phyloP scores from a whole-genome alignment of 306 rosid genomes.

The Casuarina cunninghamiana region DNA sequence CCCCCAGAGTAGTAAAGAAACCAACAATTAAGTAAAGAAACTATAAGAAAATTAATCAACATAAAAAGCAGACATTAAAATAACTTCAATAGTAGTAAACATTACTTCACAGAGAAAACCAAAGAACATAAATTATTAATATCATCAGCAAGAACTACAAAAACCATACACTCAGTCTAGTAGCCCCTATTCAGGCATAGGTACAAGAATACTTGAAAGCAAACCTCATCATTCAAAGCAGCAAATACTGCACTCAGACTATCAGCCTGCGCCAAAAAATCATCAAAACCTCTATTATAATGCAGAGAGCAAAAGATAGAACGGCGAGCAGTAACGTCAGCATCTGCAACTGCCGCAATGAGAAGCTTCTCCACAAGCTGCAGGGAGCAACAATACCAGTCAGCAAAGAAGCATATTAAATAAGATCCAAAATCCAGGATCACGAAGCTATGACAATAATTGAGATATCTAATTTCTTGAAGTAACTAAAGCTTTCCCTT shows the following conservation, averaged over 20 bases:
- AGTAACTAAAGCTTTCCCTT: background rate
- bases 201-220: background rate
- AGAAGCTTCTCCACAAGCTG: conserved; percentile 98
- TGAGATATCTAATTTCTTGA: conserved; percentile 10
- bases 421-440: conserved; percentile 8
- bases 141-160: background rate
- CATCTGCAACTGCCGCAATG: conserved; percentile 96
- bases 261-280: conserved; percentile 94
- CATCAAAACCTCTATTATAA: conserved; percentile 92
- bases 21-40: background rate
- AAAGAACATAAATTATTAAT: background rate
- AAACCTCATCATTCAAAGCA: conserved; percentile 94
- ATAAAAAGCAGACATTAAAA: background rate
- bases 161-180: conserved; percentile 8
- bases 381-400: conserved; percentile 34
- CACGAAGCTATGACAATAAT: background rate
- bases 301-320: conserved; percentile 86
- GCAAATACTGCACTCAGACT: conserved; percentile 92
- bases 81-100: background rate
- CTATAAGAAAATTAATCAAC: background rate
- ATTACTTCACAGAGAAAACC: background rate
- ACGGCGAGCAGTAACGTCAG: conserved; percentile 89
- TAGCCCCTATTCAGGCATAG: conserved; percentile 2
- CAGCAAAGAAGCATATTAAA: conserved; percentile 27
- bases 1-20: background rate